These are phyloP conservation scores for Myriosclerotinia scirpicola DNA, from an alignment of 2,329 filamentous ascomycete genomes.

Conservation along the genomic window DNA sequence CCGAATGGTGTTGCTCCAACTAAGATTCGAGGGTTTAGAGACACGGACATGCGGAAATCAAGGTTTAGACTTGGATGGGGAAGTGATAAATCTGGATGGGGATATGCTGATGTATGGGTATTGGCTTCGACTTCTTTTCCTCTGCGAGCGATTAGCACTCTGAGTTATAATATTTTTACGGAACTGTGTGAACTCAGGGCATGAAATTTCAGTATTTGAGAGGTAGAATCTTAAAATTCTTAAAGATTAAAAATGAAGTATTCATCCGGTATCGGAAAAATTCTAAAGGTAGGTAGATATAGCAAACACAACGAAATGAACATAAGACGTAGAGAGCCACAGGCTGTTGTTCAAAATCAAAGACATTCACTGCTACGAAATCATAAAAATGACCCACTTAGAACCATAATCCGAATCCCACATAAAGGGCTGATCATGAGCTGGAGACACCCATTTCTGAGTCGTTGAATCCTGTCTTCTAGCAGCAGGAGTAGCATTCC, in stretches of 20 bases:
- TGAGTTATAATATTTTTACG: too few species aligned
- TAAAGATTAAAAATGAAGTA: too few species aligned
- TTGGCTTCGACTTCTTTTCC: background rate
- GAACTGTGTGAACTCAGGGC: background rate
- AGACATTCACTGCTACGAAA: background rate
- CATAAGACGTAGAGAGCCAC: background rate
- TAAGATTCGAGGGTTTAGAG: constrained; percentile 46
- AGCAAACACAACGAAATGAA: background rate
- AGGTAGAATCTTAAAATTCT: background rate
- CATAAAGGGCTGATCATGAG: background rate
- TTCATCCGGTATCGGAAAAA: background rate
- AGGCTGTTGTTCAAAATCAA: background rate
- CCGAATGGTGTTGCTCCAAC: constrained; percentile 46
- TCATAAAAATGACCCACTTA: background rate
- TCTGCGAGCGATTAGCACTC: background rate
- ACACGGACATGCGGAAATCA: constrained; percentile 53
- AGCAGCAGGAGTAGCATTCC: background rate
- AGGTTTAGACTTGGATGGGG: constrained; percentile 50
- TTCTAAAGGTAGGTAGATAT: background rate
- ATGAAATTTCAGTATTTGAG: background rate
- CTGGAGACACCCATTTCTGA: background rate
- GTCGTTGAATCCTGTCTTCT: background rate
- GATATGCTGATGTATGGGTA: constrained; percentile 16
- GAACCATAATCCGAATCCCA: background rate
- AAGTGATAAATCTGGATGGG: constrained; percentile 24